Evolutionary conservation across 495 filamentous ascomycete species (phyloP).

Genomic region (Elasticomyces elasticus): DNA sequence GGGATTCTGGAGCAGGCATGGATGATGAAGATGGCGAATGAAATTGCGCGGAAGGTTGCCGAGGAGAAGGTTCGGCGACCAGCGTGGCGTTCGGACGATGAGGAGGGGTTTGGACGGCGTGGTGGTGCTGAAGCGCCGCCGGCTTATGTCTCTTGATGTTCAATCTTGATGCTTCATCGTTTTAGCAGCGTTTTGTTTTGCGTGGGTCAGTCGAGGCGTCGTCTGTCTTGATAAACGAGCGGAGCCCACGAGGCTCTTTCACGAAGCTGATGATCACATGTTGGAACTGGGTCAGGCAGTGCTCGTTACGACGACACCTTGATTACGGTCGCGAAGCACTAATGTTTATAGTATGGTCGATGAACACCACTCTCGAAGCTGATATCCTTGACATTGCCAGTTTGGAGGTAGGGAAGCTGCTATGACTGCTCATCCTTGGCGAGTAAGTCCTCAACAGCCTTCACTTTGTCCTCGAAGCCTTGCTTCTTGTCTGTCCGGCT

Average conservation of each 20-base stretch:
- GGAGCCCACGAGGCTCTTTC: background rate
- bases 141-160: conserved; percentile 17
- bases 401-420: too few species aligned
- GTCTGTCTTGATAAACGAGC: background rate
- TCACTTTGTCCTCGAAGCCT: conserved; percentile 56
- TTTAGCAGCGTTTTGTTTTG: background rate
- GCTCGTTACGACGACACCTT: too few species aligned
- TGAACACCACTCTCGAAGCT: background rate
- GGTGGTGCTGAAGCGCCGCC: conserved; percentile 13
- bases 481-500: conserved; percentile 67
- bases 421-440: conserved; percentile 29
- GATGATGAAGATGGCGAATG: conserved; percentile 81
- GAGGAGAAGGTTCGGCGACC: conserved; percentile 48
- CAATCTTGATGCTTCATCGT: background rate
- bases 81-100: background rate
- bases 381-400: background rate
- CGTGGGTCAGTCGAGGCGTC: background rate
- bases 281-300: too few species aligned
- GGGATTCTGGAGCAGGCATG: conserved; percentile 73
- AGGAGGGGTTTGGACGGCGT: background rate
- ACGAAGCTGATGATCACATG: too few species aligned
- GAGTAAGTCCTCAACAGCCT: conserved; percentile 50
- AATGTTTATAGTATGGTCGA: too few species aligned
- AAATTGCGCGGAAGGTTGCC: conserved; percentile 76
- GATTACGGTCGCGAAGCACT: too few species aligned